Evolutionary conservation across 352 stramenopile species (phyloP), one percentile per base, ranked within the genome.

Genomic region (Pythium aphanidermatum): DNA sequence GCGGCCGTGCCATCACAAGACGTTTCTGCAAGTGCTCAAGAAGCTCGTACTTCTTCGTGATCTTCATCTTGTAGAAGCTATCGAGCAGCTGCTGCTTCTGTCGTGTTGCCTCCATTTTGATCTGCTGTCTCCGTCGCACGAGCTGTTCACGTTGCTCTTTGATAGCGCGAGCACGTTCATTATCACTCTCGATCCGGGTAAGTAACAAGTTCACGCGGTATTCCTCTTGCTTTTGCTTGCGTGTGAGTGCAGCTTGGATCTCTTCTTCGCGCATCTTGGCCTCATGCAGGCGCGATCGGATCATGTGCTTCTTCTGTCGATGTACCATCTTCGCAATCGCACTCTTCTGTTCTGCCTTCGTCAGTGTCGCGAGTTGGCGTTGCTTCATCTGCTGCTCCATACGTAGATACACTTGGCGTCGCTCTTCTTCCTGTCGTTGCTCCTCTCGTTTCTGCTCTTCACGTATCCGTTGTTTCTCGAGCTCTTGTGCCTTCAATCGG

Each of bases 51-150:
- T 84, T 88, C 32, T 90, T 91, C 5, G 72, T 86, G 27, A 89
- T 64, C 46, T 86, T 83, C 78, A 92, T 88, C 41, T 82, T 80
- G 55, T 90, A 70, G 38, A 92, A 89, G 36, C 62, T 84, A 11
- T 88, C 71, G 4, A 91, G 42, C n/a, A 91, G 70, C 21, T 89
- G 68, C 19, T 80, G 63, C 40, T 88, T 88, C 27, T 91, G 70
- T 0, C 70, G 55, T 16, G 41, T 63, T 4, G 74, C 73, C 26
- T 58, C 57, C 37, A 82, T 68, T 39, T 89, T 83, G 36, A 88
- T 80, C 33, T 85, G 63, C 51, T 88, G 67, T 0, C 77, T 70
- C 14, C 77, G 65, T 11, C 68, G 63, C 32, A 92, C 47, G 2
- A 90, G 56, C 12, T 59, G 51, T 4, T 70, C 53, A 12, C 79